These are phyloP conservation scores for Daldinia sp. DNA, from an alignment of 2,329 filamentous ascomycete genomes.

Conservation along the genomic window DNA sequence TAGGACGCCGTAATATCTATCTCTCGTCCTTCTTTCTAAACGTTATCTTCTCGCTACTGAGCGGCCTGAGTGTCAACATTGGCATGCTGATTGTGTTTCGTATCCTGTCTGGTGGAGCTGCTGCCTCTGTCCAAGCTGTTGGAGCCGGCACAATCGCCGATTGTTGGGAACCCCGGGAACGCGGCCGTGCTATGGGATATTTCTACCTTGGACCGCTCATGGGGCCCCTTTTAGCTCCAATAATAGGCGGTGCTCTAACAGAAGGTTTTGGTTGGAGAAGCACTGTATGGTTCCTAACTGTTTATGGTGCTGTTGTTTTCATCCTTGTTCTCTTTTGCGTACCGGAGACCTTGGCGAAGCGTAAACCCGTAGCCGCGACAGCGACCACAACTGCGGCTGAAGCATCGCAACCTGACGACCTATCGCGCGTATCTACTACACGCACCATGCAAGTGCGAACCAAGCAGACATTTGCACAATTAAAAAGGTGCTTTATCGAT, in stretches of 20 bases:
- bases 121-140: conserved; percentile 82
- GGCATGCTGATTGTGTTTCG: conserved; percentile 81
- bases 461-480: conserved; percentile 58
- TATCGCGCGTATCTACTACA: conserved; percentile 65
- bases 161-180: conserved; percentile 76
- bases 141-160: conserved; percentile 86
- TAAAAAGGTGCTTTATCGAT: conserved; percentile 73
- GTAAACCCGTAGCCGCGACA: background rate
- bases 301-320: conserved; percentile 70
- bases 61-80: conserved; percentile 74
- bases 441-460: conserved; percentile 68
- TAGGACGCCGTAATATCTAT: conserved; percentile 81
- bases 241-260: conserved; percentile 78
- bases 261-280: conserved; percentile 76
- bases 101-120: conserved; percentile 76
- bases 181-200: conserved; percentile 81
- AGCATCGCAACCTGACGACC: conserved; percentile 24
- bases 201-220: conserved; percentile 83
- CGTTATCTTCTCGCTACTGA: conserved; percentile 73
- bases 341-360: conserved; percentile 68
- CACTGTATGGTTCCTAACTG: conserved; percentile 79
- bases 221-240: conserved; percentile 77
- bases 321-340: conserved; percentile 66
- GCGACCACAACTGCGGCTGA: conserved; percentile 2
- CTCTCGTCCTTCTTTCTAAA: conserved; percentile 77